These are phyloP conservation scores for Gaeumannomyces tritici DNA, from an alignment of 2,329 filamentous ascomycete species.

Conservation along the genomic window DNA sequence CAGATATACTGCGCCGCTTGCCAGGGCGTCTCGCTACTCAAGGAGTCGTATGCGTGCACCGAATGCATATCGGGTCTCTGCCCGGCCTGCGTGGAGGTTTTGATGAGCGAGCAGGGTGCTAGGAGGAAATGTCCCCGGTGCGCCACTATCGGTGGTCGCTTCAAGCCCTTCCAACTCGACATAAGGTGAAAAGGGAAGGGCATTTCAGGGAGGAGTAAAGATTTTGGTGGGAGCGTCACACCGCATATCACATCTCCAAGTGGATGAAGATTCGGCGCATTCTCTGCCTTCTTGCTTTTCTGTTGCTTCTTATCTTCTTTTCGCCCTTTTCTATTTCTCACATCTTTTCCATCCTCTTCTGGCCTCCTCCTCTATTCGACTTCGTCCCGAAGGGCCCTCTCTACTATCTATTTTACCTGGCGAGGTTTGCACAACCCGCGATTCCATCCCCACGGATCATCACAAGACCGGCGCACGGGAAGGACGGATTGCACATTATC, in stretches of 20 bases:
- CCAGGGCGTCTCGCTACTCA: constrained; percentile 64
- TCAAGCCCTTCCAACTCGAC: constrained; percentile 79
- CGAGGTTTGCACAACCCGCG: background rate
- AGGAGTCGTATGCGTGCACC: constrained; percentile 85
- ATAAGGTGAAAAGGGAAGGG: constrained; percentile 47
- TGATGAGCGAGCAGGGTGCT: constrained; percentile 67
- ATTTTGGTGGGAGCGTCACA: background rate
- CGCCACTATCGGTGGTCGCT: constrained; percentile 67
- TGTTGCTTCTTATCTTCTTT: background rate
- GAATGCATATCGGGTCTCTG: constrained; percentile 95
- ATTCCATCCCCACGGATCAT: background rate
- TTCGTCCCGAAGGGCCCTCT: background rate
- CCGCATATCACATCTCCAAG: background rate
- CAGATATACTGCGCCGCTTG: constrained; percentile 93
- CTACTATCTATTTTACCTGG: background rate
- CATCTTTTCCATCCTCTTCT: background rate
- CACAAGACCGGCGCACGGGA: background rate
- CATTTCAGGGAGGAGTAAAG: background rate
- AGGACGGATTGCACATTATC: background rate
- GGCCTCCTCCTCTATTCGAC: background rate
- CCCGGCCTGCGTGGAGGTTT: constrained; percentile 72
- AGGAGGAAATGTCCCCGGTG: constrained; percentile 71
- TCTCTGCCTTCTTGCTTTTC: background rate
- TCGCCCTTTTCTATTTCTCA: background rate
- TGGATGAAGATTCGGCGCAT: background rate